These are phyloP conservation scores for Davidsoniella eucalypti DNA, from an alignment of 2,329 filamentous ascomycete species.

Conservation along the genomic window DNA sequence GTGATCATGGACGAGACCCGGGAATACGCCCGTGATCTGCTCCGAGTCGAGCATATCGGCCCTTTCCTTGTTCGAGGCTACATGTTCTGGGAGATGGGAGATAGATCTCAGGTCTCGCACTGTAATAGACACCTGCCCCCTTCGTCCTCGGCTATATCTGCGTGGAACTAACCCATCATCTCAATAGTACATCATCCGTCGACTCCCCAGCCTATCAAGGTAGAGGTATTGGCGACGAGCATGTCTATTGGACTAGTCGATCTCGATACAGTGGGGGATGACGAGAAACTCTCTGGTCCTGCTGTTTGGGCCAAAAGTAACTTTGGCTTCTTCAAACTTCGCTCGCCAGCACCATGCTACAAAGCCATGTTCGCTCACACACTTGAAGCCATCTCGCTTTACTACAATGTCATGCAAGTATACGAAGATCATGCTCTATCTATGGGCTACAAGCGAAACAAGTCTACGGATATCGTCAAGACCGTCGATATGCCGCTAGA, in stretches of 20 bases:
- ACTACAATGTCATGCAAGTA: slow-evolving; percentile 45
- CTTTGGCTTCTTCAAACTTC: slow-evolving; percentile 53
- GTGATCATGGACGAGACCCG: slow-evolving; percentile 40
- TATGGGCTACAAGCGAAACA: slow-evolving; percentile 18
- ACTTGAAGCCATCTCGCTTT: slow-evolving; percentile 44
- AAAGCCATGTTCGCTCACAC: slow-evolving; percentile 39
- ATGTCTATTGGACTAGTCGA: slow-evolving; percentile 34
- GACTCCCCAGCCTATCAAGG: slow-evolving; percentile 18
- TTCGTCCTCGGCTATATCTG: background rate
- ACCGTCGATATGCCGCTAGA: slow-evolving; percentile 19
- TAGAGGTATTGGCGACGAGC: slow-evolving; percentile 35
- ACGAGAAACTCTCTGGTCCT: slow-evolving; percentile 24
- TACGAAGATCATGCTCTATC: slow-evolving; percentile 27
- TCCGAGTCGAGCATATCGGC: slow-evolving; percentile 41
- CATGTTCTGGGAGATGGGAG: slow-evolving; percentile 32
- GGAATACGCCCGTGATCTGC: slow-evolving; percentile 38
- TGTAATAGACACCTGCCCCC: slow-evolving; percentile 20
- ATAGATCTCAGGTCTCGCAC: slow-evolving; percentile 21
- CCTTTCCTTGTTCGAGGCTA: slow-evolving; percentile 46
- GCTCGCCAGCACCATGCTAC: slow-evolving; percentile 39
- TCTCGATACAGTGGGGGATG: slow-evolving; percentile 1
- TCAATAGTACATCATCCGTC: slow-evolving; percentile 8
- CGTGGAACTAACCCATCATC: slow-evolving; percentile 6
- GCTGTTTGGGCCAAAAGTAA: slow-evolving; percentile 49
- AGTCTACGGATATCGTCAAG: slow-evolving; percentile 17